Percentiles rank a stretch among this genome's conserved stretches.
Conservation (phyloP, 305 asterid genomes). For the Solanum chacoense region DNA sequence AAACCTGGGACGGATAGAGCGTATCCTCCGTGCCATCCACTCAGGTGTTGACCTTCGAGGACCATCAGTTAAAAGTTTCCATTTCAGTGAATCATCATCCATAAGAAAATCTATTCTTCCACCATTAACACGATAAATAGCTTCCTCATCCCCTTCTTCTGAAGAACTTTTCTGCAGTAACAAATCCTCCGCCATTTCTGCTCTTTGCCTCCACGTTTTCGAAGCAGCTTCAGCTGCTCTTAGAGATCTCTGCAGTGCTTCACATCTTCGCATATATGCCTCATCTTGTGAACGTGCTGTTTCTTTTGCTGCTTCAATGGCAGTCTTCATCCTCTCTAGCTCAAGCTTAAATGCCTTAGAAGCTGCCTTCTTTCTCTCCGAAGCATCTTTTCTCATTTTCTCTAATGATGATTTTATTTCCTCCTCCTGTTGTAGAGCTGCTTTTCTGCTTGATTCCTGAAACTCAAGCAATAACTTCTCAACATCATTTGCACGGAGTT, state of each 20-base stretch:
- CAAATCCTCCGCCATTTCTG: conserved; percentile 21
- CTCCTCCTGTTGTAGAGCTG: conserved; percentile 22
- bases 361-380: conserved; percentile 22
- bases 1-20: conserved; percentile 26
- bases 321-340: conserved; percentile 24
- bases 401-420: conserved; percentile 26
- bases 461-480: conserved; percentile 24
- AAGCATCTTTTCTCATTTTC: conserved; percentile 26
- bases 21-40: conserved; percentile 33
- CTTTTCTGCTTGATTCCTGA: conserved; percentile 27
- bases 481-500: conserved; percentile 17
- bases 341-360: conserved; percentile 30
- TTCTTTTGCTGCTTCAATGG: conserved; percentile 29
- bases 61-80: conserved; percentile 32
- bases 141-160: conserved; percentile 14
- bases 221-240: conserved; percentile 31
- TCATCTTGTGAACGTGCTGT: conserved; percentile 22
- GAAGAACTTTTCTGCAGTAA: conserved; percentile 11
- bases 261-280: conserved; percentile 27
- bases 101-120: conserved; percentile 29
- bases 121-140: conserved; percentile 24
- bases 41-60: conserved; percentile 39
- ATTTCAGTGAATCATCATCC: conserved; percentile 27
- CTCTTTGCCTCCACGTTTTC: conserved; percentile 25
- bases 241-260: conserved; percentile 28